phyloP scores from a whole-genome alignment of 371 early-diverging fungal genomes.

The Amoeboaphelidium protococcarum region DNA sequence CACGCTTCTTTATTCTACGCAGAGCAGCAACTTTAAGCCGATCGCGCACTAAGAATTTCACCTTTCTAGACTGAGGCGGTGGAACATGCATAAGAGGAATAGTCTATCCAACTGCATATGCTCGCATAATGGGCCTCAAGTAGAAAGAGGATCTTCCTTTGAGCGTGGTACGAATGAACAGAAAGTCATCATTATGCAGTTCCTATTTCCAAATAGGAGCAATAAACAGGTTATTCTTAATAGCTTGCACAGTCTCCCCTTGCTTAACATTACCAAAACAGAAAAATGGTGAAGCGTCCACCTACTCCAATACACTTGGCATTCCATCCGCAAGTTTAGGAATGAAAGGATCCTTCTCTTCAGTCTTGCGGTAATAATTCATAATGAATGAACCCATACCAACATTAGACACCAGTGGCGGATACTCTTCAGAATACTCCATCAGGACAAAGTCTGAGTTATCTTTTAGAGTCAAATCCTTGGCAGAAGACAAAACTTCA shows the following conservation, averaged over 20 bases:
- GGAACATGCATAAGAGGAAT: constrained; percentile 91
- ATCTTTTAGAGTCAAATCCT: constrained; percentile 73
- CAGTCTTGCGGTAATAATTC: constrained; percentile 86
- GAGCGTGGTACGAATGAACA: constrained; percentile 31
- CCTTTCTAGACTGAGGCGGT: constrained; percentile 86
- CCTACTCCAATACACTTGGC: constrained; percentile 63
- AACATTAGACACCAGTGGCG: constrained; percentile 74
- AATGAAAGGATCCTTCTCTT: constrained; percentile 44
- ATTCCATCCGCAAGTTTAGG: constrained; percentile 61
- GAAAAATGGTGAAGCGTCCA: constrained; percentile 91
- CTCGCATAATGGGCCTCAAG: constrained; percentile 50
- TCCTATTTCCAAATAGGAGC: constrained; percentile 85
- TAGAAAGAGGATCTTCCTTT: constrained; percentile 37
- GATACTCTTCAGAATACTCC: constrained; percentile 96
- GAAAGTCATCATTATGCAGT: constrained; percentile 45
- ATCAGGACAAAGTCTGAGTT: constrained; percentile 53
- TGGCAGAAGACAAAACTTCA: background rate
- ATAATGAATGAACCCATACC: constrained; percentile 94
- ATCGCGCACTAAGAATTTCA: constrained; percentile 72
- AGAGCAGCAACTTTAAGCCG: constrained; percentile 49
- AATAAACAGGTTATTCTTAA: constrained; percentile 88
- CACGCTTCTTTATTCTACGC: background rate
- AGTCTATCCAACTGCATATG: constrained; percentile 90
- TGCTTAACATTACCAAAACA: constrained; percentile 84
- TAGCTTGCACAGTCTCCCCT: constrained; percentile 56